phyloP scores from a whole-genome alignment of 2,329 filamentous ascomycete genomes.

The Scytalidium lignicola region DNA sequence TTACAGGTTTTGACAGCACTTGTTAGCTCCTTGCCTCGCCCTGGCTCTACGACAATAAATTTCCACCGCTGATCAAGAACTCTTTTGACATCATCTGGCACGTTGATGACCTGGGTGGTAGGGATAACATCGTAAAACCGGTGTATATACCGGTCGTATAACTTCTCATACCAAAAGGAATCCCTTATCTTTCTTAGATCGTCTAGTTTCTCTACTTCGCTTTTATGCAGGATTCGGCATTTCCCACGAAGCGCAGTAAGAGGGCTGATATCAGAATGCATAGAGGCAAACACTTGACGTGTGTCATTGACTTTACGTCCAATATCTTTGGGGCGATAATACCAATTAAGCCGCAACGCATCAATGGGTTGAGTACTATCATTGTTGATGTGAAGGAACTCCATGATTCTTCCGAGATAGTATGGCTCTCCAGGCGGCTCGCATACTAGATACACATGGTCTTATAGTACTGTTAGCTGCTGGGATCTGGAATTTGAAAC shows the following conservation, averaged over 20 bases:
- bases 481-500: slow-evolving; percentile 3
- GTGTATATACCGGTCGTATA: slow-evolving; percentile 97
- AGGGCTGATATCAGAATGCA: slow-evolving; percentile 96
- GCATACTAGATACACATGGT: slow-evolving; percentile 92
- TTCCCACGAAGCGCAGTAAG: slow-evolving; percentile 89
- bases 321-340: slow-evolving; percentile 94
- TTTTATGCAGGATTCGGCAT: slow-evolving; percentile 83
- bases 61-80: slow-evolving; percentile 95
- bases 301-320: slow-evolving; percentile 88
- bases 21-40: slow-evolving; percentile 89
- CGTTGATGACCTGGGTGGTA: slow-evolving; percentile 88
- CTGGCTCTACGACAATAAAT: slow-evolving; percentile 90
- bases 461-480: slow-evolving; percentile 35
- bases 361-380: slow-evolving; percentile 71
- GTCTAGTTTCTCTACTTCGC: slow-evolving; percentile 77
- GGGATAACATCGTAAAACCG: slow-evolving; percentile 97
- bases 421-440: slow-evolving; percentile 97
- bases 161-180: slow-evolving; percentile 93
- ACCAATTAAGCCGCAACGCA: slow-evolving; percentile 93
- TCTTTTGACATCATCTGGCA: slow-evolving; percentile 90
- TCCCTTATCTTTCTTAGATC: slow-evolving; percentile 80
- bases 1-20: slow-evolving; percentile 96
- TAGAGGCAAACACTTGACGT: slow-evolving; percentile 87
- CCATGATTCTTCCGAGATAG: slow-evolving; percentile 97
- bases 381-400: slow-evolving; percentile 83